Evolutionary conservation across 139 green algal species (phyloP), one percentile per base, ranked within the genome.

Genomic region (Coelastrella sp.): DNA sequence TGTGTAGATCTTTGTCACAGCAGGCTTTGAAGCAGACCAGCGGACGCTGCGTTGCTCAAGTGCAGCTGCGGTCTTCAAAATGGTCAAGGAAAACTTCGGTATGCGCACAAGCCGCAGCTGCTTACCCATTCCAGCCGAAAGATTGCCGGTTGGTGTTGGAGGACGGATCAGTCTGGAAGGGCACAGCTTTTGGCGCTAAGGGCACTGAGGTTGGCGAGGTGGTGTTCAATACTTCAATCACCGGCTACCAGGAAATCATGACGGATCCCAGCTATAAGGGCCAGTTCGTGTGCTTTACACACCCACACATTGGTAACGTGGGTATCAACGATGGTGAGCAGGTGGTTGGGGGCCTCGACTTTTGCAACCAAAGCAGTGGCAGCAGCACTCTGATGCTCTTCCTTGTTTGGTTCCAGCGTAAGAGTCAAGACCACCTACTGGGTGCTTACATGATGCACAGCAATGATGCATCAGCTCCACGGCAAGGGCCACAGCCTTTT

Each of bases 221-320:
- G 13, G 97, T 99, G n/a, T 99, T 99, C 94, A 99, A 99, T 91
- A 99, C 97, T 4, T 98, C 95, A 2, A 86, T 99, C 27, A 97
- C 94, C 2, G 66, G 87, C 37, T 94, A 95, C 87, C 95, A 99
- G 88, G 97, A 99, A 88, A 99, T 99, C 79, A 91, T 99, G 90
- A 99, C 97, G 0, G 97, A 99, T 86, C 97, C 97, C 4, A 96
- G 88, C 62, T 99, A 99, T 92, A 97, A 97, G 84, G 97, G 96
- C 59, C 96, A 98, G 85, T 99, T 99, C 74, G 97, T 99, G 37
- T 89, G 89, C 4, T 99, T 99, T 95, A 99, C 97, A 13, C 94
- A 95, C 82, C 95, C 96, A 7, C 82, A 99, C 91, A 99, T 99
- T 60, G 97, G 97, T 68, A 99, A 99, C 85, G 94, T 97, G 13